phyloP scores from a whole-genome alignment of 1,284 basidiomycete species.

The Dichomitus squalens region DNA sequence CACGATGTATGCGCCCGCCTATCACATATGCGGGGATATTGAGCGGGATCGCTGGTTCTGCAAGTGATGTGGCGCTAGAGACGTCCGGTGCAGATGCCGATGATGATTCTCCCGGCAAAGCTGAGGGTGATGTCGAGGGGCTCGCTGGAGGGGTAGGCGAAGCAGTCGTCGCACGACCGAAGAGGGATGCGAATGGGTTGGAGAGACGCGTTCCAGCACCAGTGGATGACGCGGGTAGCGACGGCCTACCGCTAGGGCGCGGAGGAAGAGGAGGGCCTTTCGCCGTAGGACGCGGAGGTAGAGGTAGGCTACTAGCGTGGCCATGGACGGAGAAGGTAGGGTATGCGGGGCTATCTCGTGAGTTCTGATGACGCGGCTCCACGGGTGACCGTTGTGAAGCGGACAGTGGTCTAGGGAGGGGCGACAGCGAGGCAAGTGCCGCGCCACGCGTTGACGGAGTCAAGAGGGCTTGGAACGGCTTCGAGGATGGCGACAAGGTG shows the following conservation, averaged over 20 bases:
- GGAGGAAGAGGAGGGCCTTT: conserved; percentile 67
- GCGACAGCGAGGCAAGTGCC: conserved; percentile 51
- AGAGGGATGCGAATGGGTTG: conserved; percentile 70
- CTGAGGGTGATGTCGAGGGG: conserved; percentile 27
- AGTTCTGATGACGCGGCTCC: conserved; percentile 19
- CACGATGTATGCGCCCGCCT: conserved; percentile 49
- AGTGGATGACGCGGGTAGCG: conserved; percentile 4
- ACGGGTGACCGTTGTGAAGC: conserved; percentile 20
- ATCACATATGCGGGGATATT: conserved; percentile 65
- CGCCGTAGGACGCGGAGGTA: conserved; percentile 59
- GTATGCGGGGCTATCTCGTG: conserved; percentile 37
- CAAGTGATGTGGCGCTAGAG: neutral
- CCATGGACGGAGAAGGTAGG: conserved; percentile 55
- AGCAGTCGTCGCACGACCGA: conserved; percentile 45
- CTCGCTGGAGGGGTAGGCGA: conserved; percentile 39
- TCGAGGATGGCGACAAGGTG: conserved; percentile 62
- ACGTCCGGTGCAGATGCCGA: conserved; percentile 9
- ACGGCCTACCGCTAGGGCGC: conserved; percentile 40
- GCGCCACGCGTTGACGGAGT: conserved; percentile 52
- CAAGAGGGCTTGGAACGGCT: conserved; percentile 61
- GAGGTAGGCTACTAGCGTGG: conserved; percentile 57
- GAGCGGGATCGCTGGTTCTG: conserved; percentile 26
- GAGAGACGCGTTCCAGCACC: conserved; percentile 44
- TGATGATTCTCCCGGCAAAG: conserved; percentile 27
- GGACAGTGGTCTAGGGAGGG: conserved; percentile 42